phyloP scores from a whole-genome alignment of 2,329 filamentous ascomycete species.

The Pseudogymnoascus sp. region DNA sequence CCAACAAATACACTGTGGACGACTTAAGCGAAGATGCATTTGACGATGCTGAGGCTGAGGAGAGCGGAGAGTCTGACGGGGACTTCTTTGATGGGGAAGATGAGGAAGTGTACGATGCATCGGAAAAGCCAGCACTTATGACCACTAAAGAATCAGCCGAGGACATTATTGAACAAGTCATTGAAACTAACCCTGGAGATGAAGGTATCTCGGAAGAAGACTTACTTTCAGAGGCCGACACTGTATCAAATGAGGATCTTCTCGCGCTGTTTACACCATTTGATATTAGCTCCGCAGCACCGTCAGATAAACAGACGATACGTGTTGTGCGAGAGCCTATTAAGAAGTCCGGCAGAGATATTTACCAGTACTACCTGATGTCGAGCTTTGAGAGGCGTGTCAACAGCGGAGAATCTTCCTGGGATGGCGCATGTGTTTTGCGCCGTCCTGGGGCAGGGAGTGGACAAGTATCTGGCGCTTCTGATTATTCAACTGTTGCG shows the following conservation, averaged over 20 bases:
- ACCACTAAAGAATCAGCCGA: background rate
- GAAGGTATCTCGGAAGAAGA: constrained; percentile 3
- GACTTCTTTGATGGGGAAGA: constrained; percentile 7
- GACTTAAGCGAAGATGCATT: constrained; percentile 7
- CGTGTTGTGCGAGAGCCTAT: constrained; percentile 7
- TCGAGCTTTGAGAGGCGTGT: constrained; percentile 3
- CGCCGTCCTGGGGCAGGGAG: constrained; percentile 7
- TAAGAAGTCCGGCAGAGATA: background rate
- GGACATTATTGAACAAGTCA: background rate
- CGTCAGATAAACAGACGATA: background rate
- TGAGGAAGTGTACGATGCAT: background rate
- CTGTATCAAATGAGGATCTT: background rate
- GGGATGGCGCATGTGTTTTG: constrained; percentile 2
- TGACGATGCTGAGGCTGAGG: background rate
- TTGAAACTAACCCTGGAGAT: background rate
- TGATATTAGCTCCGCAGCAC: background rate
- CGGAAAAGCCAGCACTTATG: background rate
- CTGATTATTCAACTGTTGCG: background rate
- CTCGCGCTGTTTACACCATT: background rate
- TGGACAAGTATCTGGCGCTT: background rate
- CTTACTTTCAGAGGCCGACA: background rate
- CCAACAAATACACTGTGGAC: background rate
- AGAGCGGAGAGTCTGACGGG: background rate
- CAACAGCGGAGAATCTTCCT: background rate
- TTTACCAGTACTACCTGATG: constrained; percentile 1